phyloP scores from a whole-genome alignment of 148 eudicot genomes.

The Silene conica region DNA sequence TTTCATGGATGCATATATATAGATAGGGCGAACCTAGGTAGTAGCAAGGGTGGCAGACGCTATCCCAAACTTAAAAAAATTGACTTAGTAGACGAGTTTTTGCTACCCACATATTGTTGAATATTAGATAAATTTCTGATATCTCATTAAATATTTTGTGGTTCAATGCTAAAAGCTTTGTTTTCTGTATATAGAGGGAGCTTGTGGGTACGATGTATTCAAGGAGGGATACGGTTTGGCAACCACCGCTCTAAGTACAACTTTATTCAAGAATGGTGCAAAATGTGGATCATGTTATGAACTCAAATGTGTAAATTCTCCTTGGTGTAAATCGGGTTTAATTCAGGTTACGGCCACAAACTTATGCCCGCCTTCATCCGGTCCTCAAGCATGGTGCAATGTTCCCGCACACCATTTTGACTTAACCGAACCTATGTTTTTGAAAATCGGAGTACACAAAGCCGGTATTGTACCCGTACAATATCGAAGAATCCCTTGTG shows the following conservation, averaged over 20 bases:
- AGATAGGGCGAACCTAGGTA: too few relatives aligned
- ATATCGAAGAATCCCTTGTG: constrained; percentile 14
- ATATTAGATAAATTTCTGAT: too few relatives aligned
- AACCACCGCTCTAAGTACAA: constrained; percentile 29
- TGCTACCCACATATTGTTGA: too few relatives aligned
- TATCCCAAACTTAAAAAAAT: too few relatives aligned
- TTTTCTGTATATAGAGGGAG: constrained; percentile 8
- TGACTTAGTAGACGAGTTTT: too few relatives aligned
- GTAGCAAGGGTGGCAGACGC: too few relatives aligned
- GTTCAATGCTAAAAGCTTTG: too few relatives aligned
- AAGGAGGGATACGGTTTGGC: neutral
- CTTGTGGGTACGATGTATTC: neutral
- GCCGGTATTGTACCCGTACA: constrained; percentile 25
- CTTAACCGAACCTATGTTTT: constrained; percentile 21
- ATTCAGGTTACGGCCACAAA: constrained; percentile 29
- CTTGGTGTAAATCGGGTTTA: constrained; percentile 17
- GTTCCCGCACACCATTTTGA: constrained; percentile 24
- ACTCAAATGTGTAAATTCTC: constrained; percentile 20
- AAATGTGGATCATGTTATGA: constrained; percentile 27
- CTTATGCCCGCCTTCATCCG: constrained; percentile 20
- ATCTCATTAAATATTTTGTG: too few relatives aligned
- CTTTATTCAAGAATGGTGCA: constrained; percentile 15
- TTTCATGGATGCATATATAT: too few relatives aligned
- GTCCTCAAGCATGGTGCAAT: constrained; percentile 25
- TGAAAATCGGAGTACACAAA: constrained; percentile 8